Evolutionary conservation across 371 early-diverging fungal species (phyloP), one percentile per base, ranked within the genome.

Genomic region (Mycotypha africana): DNA sequence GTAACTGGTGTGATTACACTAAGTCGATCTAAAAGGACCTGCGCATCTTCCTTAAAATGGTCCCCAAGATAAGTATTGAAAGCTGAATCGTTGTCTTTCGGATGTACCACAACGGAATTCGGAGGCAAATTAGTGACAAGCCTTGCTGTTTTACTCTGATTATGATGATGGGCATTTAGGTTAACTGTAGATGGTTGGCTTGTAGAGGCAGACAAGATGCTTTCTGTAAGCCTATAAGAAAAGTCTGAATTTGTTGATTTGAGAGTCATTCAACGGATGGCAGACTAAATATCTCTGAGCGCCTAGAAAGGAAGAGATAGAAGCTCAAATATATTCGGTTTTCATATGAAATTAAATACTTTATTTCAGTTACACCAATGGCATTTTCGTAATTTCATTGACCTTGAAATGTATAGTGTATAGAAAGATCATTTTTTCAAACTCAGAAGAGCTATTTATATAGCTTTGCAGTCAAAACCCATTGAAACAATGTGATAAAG

Each of bases 161-260:
- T 14, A 6, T 37, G 20, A 0, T 38, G 40, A n/a, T 45, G 40
- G 11, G 34, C 11, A 3, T 33, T 41, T 12, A 41, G 46, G 20
- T 38, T 53, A 11, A 36, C 28, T 17, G 44, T 39, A n/a, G n/a
- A n/a, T n/a, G n/a, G n/a, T n/a, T n/a, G n/a, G n/a, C n/a, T n/a
- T n/a, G n/a, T n/a, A n/a, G n/a, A n/a, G 42, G 43, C 44, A 12
- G 49, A 45, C 23, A 55, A 28, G 21, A 55, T 35, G 15, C 56
- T 55, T 19, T 55, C 56, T 3, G 56, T 55, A 16, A 55, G 35
- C 2, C 45, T 38, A 37, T 45, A 55, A 21, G 49, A 41, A 14
- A 55, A 49, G 2, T 49, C 56, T 14, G 22, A 25, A 26, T 38
- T 35, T n/a, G 36, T 41, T n/a, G 47, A 32, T 16, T 26, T 25